phyloP scores from a whole-genome alignment of 352 stramenopile genomes.

The Pythium myriotylum region DNA sequence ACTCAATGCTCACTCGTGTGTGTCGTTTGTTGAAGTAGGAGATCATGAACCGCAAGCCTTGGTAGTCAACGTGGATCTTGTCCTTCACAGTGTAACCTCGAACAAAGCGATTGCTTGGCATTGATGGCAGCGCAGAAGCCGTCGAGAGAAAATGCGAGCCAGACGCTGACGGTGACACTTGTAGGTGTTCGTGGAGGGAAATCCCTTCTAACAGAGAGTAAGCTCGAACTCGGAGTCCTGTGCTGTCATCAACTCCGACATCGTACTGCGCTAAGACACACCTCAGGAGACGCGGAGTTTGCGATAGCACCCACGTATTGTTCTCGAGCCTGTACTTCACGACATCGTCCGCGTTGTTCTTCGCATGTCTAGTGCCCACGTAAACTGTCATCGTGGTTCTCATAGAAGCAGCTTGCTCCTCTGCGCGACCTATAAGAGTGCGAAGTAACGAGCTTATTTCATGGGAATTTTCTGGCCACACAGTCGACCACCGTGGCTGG shows the following conservation, averaged over 20 bases:
- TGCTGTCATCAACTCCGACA: not conserved
- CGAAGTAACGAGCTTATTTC: not conserved
- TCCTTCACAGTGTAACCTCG: slow-evolving; percentile 1
- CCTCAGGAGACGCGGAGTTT: not conserved
- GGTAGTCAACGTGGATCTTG: not conserved
- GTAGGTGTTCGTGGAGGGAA: not conserved
- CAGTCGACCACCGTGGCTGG: slow-evolving; percentile 1
- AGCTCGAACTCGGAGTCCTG: not conserved
- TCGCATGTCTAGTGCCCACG: not conserved
- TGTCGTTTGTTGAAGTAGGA: slow-evolving; percentile 2
- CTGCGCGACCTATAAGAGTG: not conserved
- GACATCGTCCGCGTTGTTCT: not conserved
- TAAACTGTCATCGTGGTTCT: not conserved
- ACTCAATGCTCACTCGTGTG: slow-evolving; percentile 1
- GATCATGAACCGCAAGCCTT: not conserved
- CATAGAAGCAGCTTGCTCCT: not conserved
- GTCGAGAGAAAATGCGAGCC: not conserved
- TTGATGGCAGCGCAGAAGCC: not conserved
- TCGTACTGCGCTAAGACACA: not conserved
- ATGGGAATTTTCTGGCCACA: not conserved
- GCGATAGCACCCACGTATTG: not conserved
- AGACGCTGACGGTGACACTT: not conserved
- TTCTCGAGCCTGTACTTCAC: not conserved
- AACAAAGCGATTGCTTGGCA: not conserved
- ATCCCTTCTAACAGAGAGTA: not conserved